Conservation (phyloP, 805 yeast species). For the Pichia sporocuriosa region DNA sequence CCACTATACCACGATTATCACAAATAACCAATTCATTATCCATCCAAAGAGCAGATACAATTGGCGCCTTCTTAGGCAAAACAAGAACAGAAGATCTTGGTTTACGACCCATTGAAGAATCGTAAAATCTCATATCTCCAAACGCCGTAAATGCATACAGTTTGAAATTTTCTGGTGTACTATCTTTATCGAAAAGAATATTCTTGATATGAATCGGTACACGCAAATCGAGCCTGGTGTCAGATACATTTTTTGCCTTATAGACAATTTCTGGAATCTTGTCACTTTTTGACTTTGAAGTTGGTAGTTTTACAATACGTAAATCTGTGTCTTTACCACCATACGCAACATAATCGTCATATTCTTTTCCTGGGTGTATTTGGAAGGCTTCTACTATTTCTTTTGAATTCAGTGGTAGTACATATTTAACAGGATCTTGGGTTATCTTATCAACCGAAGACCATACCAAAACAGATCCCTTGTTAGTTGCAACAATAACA, state of each 20-base stretch:
- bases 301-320: slow-evolving; percentile 36
- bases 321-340: slow-evolving; percentile 86
- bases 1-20: slow-evolving; percentile 63
- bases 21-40: slow-evolving; percentile 53
- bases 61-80: slow-evolving; percentile 17
- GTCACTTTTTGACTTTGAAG: slow-evolving; percentile 9
- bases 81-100: slow-evolving; percentile 50
- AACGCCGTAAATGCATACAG: slow-evolving; percentile 63
- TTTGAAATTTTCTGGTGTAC: slow-evolving; percentile 36
- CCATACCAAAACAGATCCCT: slow-evolving; percentile 16
- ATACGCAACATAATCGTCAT: slow-evolving; percentile 58
- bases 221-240: slow-evolving; percentile 68
- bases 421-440: slow-evolving; percentile 26
- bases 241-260: slow-evolving; percentile 77
- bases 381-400: slow-evolving; percentile 26
- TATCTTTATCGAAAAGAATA: slow-evolving; percentile 37
- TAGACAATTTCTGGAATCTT: slow-evolving; percentile 36
- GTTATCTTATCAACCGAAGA: slow-evolving; percentile 10
- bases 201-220: slow-evolving; percentile 76
- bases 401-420: slow-evolving; percentile 25
- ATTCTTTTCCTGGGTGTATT: slow-evolving; percentile 11
- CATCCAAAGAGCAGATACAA: slow-evolving; percentile 19
- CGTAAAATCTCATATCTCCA: slow-evolving; percentile 73
- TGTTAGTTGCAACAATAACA: slow-evolving; percentile 8
- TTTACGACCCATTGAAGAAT: slow-evolving; percentile 57